Base-by-base conservation (phyloP, 306 rosid genomes). In the Trichosanthes truncata region DNA sequence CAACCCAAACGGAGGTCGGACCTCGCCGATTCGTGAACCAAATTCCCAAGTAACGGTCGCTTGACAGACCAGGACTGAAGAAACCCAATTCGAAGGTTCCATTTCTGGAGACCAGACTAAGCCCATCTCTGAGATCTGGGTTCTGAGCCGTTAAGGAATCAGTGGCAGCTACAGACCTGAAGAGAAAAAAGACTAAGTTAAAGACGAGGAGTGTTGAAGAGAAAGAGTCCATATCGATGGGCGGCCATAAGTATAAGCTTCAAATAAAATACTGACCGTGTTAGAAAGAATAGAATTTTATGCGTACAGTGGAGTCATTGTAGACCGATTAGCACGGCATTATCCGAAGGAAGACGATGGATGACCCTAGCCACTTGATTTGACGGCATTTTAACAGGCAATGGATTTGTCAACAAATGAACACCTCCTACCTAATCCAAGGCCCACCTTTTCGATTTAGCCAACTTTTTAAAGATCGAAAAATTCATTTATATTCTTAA, bases 41-140 rank as follows among this genome's bases (percentile, higher is more conserved):
- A 36, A 87, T 87, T 74, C 90, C 90, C 85, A 87, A 73, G 85
- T 85, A 85, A 23, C 85, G 78, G 56, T 41, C 23, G 13, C 38
- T 59, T 67, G 85, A 78, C 48, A 17, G 52, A 15, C 84, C 83
- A 51, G 88, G 87, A 45, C 81, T 81, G 78, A 87, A 87, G 79
- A 85, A 87, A 11, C 88, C 86, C 26, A 87, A 52, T 73, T 77
- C 80, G 40, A 85, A 87, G 25, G 6, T n/a, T 36, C 76, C 87
- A 21, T 38, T 73, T 29, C 25, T 60, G 12, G 88, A 85, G 31
- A 78, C 82, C 60, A 83, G 55, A 77, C 2, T 59, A 20, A 12
- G 52, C 33, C 75, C 75, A 5, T 74, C 78, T 3, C 20, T 71
- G 48, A 87, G 59, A 79, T 33, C 31, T 67, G 82, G 85, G 49